phyloP scores from a whole-genome alignment of 768 basidiomycete species.

The Strobilomyces echinocephalus region DNA sequence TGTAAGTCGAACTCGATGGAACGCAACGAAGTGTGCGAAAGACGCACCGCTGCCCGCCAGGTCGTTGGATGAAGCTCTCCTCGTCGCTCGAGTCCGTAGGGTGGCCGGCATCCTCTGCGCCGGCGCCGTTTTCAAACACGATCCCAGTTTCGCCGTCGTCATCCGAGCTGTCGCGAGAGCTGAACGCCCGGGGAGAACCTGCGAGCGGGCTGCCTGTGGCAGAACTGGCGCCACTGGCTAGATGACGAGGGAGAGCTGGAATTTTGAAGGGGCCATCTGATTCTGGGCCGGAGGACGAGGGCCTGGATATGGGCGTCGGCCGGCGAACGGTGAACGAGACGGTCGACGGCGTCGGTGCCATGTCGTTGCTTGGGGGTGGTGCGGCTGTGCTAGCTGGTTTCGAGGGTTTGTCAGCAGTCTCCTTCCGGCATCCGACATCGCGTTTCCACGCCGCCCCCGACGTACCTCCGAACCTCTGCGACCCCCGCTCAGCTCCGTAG shows the following conservation, averaged over 20 bases:
- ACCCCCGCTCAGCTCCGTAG: no score
- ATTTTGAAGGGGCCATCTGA: conserved; percentile 56
- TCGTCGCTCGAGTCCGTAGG: conserved; percentile 49
- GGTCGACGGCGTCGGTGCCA: conserved; percentile 32
- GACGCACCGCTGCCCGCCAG: conserved; percentile 85
- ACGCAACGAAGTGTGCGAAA: neutral
- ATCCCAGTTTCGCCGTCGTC: conserved; percentile 24
- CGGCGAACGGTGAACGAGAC: conserved; percentile 85
- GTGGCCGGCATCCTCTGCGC: conserved; percentile 25
- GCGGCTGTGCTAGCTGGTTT: no score
- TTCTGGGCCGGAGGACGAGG: conserved; percentile 58
- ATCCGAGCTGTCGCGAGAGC: conserved; percentile 26
- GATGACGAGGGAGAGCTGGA: conserved; percentile 57
- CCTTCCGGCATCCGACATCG: no score
- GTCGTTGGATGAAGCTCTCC: conserved; percentile 67
- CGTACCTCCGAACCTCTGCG: no score
- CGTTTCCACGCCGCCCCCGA: no score
- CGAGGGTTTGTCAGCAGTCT: no score
- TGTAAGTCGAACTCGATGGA: conserved; percentile 69
- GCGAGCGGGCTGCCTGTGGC: conserved; percentile 54
- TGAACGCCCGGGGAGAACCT: conserved; percentile 41
- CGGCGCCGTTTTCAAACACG: conserved; percentile 19
- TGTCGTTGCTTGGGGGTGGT: neutral
- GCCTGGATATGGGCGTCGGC: conserved; percentile 65
- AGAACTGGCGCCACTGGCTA: conserved; percentile 37